Evolutionary conservation across 176 grass and related monocot genomes (phyloP).

Genomic region (Paspalum vaginatum): DNA sequence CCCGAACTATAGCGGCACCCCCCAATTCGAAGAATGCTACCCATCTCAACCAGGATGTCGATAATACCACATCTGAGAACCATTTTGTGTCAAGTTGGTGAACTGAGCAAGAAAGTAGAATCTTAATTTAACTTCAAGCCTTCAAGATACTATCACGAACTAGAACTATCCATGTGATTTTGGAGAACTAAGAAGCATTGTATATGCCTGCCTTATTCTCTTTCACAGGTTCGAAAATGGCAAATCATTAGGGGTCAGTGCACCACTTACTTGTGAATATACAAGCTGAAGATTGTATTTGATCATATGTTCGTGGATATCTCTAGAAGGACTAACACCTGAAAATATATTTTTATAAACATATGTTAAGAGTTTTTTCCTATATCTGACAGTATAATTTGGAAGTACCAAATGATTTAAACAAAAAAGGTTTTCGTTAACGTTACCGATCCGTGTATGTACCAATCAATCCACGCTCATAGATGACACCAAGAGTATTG

Average conservation of each 20-base stretch:
- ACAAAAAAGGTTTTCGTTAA: conserved; percentile 1
- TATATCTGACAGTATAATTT: conserved; percentile 21
- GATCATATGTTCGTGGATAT: conserved; percentile 91
- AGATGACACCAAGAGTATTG: conserved; percentile 79
- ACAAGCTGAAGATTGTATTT: conserved; percentile 86
- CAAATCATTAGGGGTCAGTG: conserved; percentile 27
- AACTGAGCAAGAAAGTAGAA: background rate
- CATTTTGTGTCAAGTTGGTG: conserved; percentile 31
- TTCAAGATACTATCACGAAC: background rate
- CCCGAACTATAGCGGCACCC: conserved; percentile 72
- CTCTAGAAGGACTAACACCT: conserved; percentile 95
- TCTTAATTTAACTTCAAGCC: background rate
- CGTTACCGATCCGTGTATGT: conserved; percentile 91
- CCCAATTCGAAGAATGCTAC: conserved; percentile 80
- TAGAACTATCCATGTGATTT: conserved; percentile 10
- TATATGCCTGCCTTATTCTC: too few species aligned
- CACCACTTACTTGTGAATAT: conserved; percentile 72
- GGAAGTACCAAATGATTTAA: background rate
- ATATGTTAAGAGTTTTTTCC: conserved; percentile 1
- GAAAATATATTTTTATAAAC: conserved; percentile 26
- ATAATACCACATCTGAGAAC: conserved; percentile 63
- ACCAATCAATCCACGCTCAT: conserved; percentile 85
- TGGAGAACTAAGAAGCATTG: background rate
- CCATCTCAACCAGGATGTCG: conserved; percentile 83
- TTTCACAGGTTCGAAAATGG: conserved; percentile 15